These are phyloP conservation scores for Multifurca ochricompacta DNA, from an alignment of 768 basidiomycete genomes.

Conservation along the genomic window DNA sequence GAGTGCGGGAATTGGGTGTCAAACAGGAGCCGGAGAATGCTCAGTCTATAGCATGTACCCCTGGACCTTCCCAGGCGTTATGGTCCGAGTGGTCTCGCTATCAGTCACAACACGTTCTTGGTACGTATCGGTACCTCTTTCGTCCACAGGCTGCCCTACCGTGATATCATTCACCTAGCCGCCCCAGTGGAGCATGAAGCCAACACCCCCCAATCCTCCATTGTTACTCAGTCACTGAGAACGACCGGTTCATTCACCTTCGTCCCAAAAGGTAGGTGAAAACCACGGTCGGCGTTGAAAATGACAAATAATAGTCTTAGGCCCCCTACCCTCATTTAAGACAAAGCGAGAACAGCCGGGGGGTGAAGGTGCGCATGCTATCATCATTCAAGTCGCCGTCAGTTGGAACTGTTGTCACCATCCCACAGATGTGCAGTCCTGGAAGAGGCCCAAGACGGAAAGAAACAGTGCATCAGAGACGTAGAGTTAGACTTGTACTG, in stretches of 20 bases:
- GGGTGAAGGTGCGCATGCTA: slow-evolving; percentile 2
- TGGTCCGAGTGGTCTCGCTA: slow-evolving; percentile 7
- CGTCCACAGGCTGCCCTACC: neutral
- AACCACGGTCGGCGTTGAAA: neutral
- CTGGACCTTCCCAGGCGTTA: neutral
- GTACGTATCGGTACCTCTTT: neutral
- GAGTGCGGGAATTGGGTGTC: neutral
- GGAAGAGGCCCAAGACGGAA: slow-evolving; percentile 11
- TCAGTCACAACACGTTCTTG: neutral
- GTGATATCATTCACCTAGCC: neutral
- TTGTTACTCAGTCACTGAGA: neutral
- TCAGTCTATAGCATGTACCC: neutral
- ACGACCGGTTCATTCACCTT: neutral
- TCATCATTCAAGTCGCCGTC: neutral
- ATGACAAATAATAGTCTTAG: neutral
- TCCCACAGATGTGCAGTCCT: neutral
- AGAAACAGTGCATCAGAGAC: neutral
- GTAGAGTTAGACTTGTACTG: no score
- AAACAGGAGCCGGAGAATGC: slow-evolving; percentile 3
- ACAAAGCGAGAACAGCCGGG: neutral
- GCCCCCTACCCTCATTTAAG: neutral
- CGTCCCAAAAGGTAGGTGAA: slow-evolving; percentile 4
- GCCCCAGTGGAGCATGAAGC: neutral
- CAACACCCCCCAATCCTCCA: neutral
- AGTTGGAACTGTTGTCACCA: neutral